Percentiles rank a stretch among this genome's conserved stretches.
These are phyloP conservation scores for Xylaria sp. DNA, from an alignment of 2,329 filamentous ascomycete species.

Conservation along the genomic window DNA sequence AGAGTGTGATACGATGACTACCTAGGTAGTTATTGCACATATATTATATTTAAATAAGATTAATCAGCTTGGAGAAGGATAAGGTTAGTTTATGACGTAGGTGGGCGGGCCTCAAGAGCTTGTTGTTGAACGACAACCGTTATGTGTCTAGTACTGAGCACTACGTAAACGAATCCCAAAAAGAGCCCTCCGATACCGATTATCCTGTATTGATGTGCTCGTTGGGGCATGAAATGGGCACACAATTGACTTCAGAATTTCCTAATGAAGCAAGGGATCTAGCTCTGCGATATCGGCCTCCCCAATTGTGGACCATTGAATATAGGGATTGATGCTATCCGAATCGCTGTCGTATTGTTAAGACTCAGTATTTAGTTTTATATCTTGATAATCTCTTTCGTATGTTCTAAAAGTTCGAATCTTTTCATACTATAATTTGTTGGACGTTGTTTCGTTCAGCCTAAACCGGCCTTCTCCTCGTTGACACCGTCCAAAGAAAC, in stretches of 20 bases:
- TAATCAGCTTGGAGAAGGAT: not conserved
- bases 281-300: constrained; percentile 30
- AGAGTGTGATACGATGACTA: too few species aligned
- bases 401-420: too few species aligned
- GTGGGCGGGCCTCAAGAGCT: not conserved
- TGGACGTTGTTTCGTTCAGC: not conserved
- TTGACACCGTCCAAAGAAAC: not conserved
- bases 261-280: not conserved
- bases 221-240: not conserved
- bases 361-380: not conserved
- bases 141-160: not conserved
- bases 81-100: not conserved
- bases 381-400: not conserved
- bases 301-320: not conserved
- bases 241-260: not conserved
- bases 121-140: not conserved
- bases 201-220: not conserved
- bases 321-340: not conserved
- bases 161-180: not conserved
- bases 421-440: not conserved
- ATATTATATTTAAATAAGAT: not conserved
- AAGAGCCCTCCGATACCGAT: not conserved
- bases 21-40: not conserved
- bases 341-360: not conserved
- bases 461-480: not conserved